Base-by-base conservation (phyloP, 1,284 basidiomycete species). In the Melampsora americana region DNA sequence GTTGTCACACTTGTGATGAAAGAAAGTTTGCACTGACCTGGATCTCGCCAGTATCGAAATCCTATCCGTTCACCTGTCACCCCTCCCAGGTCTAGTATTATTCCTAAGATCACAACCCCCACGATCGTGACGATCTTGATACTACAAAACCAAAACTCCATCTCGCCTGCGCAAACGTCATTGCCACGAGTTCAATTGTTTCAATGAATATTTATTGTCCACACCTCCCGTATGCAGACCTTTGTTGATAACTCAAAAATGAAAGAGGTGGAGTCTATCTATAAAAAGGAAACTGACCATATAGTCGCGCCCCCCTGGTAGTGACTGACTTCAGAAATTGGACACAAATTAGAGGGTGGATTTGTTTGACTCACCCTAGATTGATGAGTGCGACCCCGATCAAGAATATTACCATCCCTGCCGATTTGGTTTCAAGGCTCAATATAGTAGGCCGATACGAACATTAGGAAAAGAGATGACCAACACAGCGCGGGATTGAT, bases 131-230 rank as follows among this genome's bases (percentile, higher is more conserved):
- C 77, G 68, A 88, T 84, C 82, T 88, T 88, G 77, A 88, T 83
- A 73, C 84, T 85, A 6, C 86, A 86, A 26, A 87, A 86, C 84
- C 86, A 86, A 79, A 86, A 87, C 78, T 88, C 87, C 78, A 86
- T 81, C 72, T 84, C 87, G 2, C 87, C 87, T 64, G 32, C 9
- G 30, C 23, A 35, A 64, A 18, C 2, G 0, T 32, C 28, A 39
- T 59, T 59, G 28, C 53, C n/a, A 9, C 2, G 23, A 59, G 53
- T 23, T 59, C 20, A 23, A 11, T 23, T 12, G 11, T 23, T 12
- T 23, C n/a, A 59, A 59, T 59, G 42, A n/a, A 44, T 44, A 9
- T 44, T 14, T 35, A 44, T 44, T 11, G 42, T 3, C 12, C 42
- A 44, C 12, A 44, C 42, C 42, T 44, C 42, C 11, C 3, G 3